A percentile compares a stretch with the other conserved stretches of the same genome.
phyloP scores from a whole-genome alignment of 495 filamentous ascomycete genomes.

The Choiromyces venosus region DNA sequence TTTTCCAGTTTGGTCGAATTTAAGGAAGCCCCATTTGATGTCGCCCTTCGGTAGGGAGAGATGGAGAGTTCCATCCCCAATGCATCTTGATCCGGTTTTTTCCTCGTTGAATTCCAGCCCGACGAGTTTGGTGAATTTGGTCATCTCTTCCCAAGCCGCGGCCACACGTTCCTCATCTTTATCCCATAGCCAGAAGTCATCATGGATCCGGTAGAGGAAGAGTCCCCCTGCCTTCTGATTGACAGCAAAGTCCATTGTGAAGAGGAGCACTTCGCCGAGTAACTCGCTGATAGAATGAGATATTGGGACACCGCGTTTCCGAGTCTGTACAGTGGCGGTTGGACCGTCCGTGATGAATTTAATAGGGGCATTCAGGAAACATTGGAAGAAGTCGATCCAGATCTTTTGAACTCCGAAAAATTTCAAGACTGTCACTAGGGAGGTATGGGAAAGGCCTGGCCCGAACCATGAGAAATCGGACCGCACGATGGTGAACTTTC shows the following conservation, averaged over 20 bases:
- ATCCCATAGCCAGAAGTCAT: constrained; percentile 68
- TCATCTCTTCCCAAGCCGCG: constrained; percentile 57
- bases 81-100: constrained; percentile 57
- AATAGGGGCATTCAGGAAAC: constrained; percentile 56
- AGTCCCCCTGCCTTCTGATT: constrained; percentile 54
- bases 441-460: constrained; percentile 57
- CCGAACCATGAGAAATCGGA: constrained; percentile 61
- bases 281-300: constrained; percentile 56
- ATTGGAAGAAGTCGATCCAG: constrained; percentile 59
- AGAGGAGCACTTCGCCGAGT: constrained; percentile 58
- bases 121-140: constrained; percentile 51
- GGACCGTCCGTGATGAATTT: constrained; percentile 55
- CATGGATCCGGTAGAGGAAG: constrained; percentile 58
- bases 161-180: constrained; percentile 50
- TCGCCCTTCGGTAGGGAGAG: constrained; percentile 51
- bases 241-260: constrained; percentile 61
- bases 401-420: constrained; percentile 58
- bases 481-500: constrained; percentile 56
- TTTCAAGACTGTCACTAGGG: constrained; percentile 51
- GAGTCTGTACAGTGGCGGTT: constrained; percentile 44
- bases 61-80: constrained; percentile 38
- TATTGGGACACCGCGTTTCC: constrained; percentile 56
- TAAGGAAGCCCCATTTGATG: constrained; percentile 63
- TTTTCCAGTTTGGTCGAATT: constrained; percentile 52
- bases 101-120: constrained; percentile 55